Evolutionary conservation across 257 asterid species (phyloP), one percentile per base, ranked within the genome.

Genomic region (Nyctanthes arbortristis): DNA sequence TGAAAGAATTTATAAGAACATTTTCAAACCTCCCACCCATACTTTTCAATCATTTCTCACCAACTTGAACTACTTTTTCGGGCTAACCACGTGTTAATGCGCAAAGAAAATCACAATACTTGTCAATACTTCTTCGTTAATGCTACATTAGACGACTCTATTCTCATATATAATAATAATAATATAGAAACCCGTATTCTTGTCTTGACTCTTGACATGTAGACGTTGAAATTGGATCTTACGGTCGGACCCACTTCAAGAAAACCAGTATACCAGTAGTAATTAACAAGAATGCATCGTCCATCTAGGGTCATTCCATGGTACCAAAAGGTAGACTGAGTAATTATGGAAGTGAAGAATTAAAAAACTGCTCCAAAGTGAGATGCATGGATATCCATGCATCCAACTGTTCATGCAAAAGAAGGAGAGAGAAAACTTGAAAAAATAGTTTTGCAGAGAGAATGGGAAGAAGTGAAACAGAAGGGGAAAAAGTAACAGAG

Each of bases 1-100:
- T 74, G 80, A 66, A 76, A 13, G 56, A 73, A 45, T 33, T 65
- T 27, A 66, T 24, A 73, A 79, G 43, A 64, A 75, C 56, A 83
- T n/a, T 65, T 77, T 72, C 71, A 56, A 77, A 60, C 69, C 57
- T 22, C n/a, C 8, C 12, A 72, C 66, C 72, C 59, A 74, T 32
- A 5, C 58, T 69, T 33, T 65, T 75, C 85, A 60, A 70, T 65
- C 63, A 31, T 73, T 76, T 71, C 69, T 76, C 86, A 84, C 82
- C 86, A 67, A 80, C 76, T 13, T 49, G 61, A 75, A 62, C 76
- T 56, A 59, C 69, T 77, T 49, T 72, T n/a, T 69, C n/a, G 47
- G 36, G 70, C 40, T 47, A 74, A 45, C 52, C 61, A 54, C 45
- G 61, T 65, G 59, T 65, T 59, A n/a, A n/a, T n/a, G n/a, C n/a